Base-by-base conservation (phyloP, 192 early-diverging fungal species). In the Spizellomyces punctatus region DNA sequence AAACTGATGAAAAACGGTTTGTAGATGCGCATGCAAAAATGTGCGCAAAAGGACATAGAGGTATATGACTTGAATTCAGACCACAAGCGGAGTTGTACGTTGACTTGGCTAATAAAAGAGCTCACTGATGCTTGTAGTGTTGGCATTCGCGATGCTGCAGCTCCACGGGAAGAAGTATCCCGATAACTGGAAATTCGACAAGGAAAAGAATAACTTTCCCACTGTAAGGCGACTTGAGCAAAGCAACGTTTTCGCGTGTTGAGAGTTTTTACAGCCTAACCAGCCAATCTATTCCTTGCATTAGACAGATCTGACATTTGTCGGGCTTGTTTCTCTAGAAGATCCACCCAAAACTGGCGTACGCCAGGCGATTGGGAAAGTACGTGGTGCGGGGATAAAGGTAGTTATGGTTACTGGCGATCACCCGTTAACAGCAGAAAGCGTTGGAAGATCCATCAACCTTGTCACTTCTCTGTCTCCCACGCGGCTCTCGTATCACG, bases 391-490 rank as follows among this genome's bases (percentile, higher is more conserved):
- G 3, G 96, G 96, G 52, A 95, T 98, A 74, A 91, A 94, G 75
- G 93, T 96, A 43, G 86, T 97, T 71, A 96, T 98, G 95, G 89
- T 98, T 12, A 98, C 96, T 19, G 96, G 95, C 74, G 96, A 98
- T 79, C 92, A 96, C 71, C 93, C 94, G 62, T 84, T 95, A 66
- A 98, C 96, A 2, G 96, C 94, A n/a, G 95, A 94, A 71, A 93
- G 91, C 6, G 92, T 98, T 64, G 94, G 86, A 6, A 86, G 90
- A 67, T 91, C 92, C 74, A 93, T 95, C 74, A 95, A 95, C 79
- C 77, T 97, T 44, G 57, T 56, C 41, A 65, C 71, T 14, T 45
- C 16, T 7, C 46, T 19, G 55, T 12, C n/a, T 12, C 71, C 71
- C 7, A 57, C 22, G 22, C 54, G 46, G 7, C 36, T 67, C 9